Evolutionary conservation across 345 rosid species (phyloP), one percentile per base, ranked within the genome.

Genomic region (Pelargonium nanum): DNA sequence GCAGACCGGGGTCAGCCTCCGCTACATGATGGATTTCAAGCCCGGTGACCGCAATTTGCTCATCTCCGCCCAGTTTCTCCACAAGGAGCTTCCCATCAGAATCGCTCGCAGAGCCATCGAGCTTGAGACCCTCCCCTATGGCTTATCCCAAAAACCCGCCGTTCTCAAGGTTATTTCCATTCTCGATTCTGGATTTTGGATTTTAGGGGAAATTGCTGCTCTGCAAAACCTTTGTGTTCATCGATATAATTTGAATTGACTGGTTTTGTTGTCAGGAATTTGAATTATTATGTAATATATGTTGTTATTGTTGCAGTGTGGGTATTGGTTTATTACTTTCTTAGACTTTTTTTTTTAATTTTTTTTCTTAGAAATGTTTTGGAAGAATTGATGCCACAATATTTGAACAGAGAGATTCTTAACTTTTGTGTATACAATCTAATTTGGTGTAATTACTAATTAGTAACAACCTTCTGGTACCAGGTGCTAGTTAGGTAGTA

Each of bases 1-100:
- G 76, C 97, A 78, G 72, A 87, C 87, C 0, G 97, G 99, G 30
- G 96, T 93, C 4, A 87, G 92, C 61, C 73, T 89, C 57, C 75
- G 90, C 72, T 87, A 87, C 72, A 93, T 90, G 99, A 87, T 93
- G 97, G 92, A 93, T 58, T 93, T 89, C 57, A 71, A 48, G 9
- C 96, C 97, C 6, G 83, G 83, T 4, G 77, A 77, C 34, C 76
- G 67, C 19, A 93, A 83, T 65, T 68, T 93, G 65, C 56, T 94
- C 66, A 74, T 94, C 20, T 83, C 95, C 0, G 96, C 94, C 56
- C 94, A 87, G 72, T 93, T 89, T 65, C 82, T 89, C 24, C 95
- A 86, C 61, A 90, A 90, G 77, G 99, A 94, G 60, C 80, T 94
- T 9, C 83, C 97, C 25, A 90, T 88, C 70, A 66, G 96, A 24